These are phyloP conservation scores for Bipolaris zeicola DNA, from an alignment of 2,329 filamentous ascomycete genomes.

Conservation along the genomic window DNA sequence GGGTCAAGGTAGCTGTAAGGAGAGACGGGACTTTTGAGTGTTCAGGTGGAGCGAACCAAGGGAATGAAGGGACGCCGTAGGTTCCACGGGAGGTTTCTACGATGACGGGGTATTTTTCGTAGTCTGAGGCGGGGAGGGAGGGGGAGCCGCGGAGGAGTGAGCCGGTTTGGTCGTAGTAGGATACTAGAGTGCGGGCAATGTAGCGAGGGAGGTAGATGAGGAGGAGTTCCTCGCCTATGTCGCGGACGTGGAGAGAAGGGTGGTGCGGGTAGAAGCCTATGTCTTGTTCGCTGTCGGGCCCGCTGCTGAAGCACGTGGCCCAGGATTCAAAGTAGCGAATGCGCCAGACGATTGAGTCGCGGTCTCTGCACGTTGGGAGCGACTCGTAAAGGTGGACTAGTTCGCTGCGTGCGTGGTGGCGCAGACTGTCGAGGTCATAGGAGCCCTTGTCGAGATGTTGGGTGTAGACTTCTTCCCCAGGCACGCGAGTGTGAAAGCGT, in stretches of 20 bases:
- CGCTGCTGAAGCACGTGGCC: conserved; percentile 12
- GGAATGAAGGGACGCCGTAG: conserved; percentile 21
- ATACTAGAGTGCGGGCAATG: conserved; percentile 25
- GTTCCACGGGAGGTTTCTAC: conserved; percentile 26
- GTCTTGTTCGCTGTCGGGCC: conserved; percentile 1
- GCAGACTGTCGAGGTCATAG: conserved; percentile 2
- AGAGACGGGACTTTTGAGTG: conserved; percentile 22
- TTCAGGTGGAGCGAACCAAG: conserved; percentile 24
- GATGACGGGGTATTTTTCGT: conserved; percentile 19
- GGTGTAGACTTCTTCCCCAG: neutral
- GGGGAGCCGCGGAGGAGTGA: conserved; percentile 21
- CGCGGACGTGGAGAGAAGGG: neutral
- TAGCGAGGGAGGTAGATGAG: conserved; percentile 12
- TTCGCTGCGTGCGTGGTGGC: conserved; percentile 8
- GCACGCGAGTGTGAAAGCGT: conserved; percentile 5
- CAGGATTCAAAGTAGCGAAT: conserved; percentile 25
- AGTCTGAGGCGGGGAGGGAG: conserved; percentile 5
- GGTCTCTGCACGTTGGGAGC: conserved; percentile 13
- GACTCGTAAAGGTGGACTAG: conserved; percentile 12
- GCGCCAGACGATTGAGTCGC: conserved; percentile 20
- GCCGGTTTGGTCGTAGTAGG: conserved; percentile 32
- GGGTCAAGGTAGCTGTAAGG: conserved; percentile 19
- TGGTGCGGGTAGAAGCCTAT: conserved; percentile 21
- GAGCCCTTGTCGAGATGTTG: neutral
- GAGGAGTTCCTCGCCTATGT: neutral